Conservation (phyloP, 352 stramenopile genomes). For the Phytophthora brassicae region DNA sequence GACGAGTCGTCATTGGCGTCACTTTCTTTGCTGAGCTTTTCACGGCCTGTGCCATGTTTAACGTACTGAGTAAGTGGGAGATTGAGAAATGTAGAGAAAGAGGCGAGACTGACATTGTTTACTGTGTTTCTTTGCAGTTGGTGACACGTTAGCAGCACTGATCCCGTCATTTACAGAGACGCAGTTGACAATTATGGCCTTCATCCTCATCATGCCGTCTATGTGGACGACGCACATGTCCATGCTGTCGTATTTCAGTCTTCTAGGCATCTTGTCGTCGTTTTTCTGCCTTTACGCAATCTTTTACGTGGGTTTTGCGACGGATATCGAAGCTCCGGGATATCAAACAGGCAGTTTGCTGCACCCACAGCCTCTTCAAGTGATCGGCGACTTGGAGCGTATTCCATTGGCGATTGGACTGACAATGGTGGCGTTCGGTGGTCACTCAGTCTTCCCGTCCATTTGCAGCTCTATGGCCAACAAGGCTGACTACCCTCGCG, state of each 20-base stretch:
- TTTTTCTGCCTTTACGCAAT: conserved; percentile 78
- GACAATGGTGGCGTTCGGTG: conserved; percentile 86
- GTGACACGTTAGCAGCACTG: conserved; percentile 72
- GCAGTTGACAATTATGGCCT: conserved; percentile 69
- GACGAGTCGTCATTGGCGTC: conserved; percentile 69
- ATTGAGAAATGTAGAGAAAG: neutral
- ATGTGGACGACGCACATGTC: conserved; percentile 83
- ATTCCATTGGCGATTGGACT: conserved; percentile 82
- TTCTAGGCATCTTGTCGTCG: conserved; percentile 84
- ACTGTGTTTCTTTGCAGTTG: conserved; percentile 46
- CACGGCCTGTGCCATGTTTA: conserved; percentile 77
- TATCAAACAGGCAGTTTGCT: conserved; percentile 62
- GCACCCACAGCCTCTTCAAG: conserved; percentile 56
- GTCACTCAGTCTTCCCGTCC: conserved; percentile 89
- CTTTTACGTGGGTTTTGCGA: conserved; percentile 74
- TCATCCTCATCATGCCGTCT: conserved; percentile 75
- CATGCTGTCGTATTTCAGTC: conserved; percentile 83
- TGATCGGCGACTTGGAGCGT: conserved; percentile 64
- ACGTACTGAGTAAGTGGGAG: conserved; percentile 66
- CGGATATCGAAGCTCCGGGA: conserved; percentile 36
- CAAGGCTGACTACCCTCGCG: conserved; percentile 54
- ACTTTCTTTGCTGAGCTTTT: conserved; percentile 87
- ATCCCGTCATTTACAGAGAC: conserved; percentile 62
- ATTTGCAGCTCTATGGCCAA: conserved; percentile 85
- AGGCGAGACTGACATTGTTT: conserved; percentile 1